Base-by-base conservation (phyloP, 225 moss, liverwort and hornwort species). In the Takakia lepidozioides region DNA sequence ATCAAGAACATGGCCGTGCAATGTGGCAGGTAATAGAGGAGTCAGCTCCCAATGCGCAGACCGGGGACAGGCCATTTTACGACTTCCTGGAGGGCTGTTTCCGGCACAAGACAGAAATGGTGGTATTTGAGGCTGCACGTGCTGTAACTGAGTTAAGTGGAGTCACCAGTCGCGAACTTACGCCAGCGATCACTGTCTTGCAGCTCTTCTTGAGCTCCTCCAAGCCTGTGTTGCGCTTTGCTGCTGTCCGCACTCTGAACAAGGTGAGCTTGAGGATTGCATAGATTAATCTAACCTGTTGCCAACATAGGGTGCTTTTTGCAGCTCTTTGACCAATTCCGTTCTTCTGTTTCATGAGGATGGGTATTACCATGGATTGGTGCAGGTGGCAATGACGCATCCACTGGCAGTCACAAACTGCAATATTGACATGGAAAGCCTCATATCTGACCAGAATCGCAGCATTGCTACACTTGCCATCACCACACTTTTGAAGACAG, bases 341-440 rank as follows among this genome's bases (percentile, higher is more conserved):
- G 27, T 48, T 27, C 22, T 49, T 29, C 20, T 21, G 39, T 30
- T 19, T 43, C 20, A 54, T 58, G 42, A 28, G 57, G 14, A 23
- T 47, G 34, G 29, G 21, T 59, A 50, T 56, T 54, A 24, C 24
- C 40, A 49, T 4, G 26, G 9, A 48, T 13, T 24, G 39, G 18
- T 56, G 39, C 68, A 86, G 86, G 82, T 92, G 46, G 84, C 87
- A 28, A 87, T 84, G 87, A 81, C 79, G 9, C 76, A 92, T 61
- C 92, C 92, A 40, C 57, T 76, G 49, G 87, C 76, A 29, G 92
- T 92, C 29, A 76, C 86, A 53, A 92, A 80, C 63, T 92, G 92
- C 76, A 92, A 92, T 38, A 84, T 87, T 46, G 87, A 87, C 46
- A 92, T 92, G 81, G 91, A 92, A 70, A 79, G 84, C 64, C 84